A percentile compares a stretch with the other conserved stretches of the same genome.
Conservation (phyloP, 148 eudicot species). For the Fagopyrum esculentum region DNA sequence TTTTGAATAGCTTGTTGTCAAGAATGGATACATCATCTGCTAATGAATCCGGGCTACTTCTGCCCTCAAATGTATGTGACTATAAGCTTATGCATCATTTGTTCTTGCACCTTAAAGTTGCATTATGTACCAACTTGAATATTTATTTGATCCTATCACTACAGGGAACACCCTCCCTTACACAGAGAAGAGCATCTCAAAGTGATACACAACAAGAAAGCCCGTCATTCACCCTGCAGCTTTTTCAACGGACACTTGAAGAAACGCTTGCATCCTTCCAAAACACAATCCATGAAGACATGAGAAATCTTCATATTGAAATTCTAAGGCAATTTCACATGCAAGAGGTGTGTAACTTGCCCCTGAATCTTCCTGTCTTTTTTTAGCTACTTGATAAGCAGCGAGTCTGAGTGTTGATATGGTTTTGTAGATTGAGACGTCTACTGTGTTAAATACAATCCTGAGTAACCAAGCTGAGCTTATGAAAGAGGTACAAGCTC, state of each 20-base stretch:
- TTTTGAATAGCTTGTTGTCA: constrained; percentile 53
- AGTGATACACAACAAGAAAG: constrained; percentile 60
- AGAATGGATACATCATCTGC: constrained; percentile 52
- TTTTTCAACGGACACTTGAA: constrained; percentile 83
- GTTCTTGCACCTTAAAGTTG: too few species aligned
- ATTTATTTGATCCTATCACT: constrained; percentile 2
- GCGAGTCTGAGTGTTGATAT: neutral
- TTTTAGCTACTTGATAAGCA: neutral
- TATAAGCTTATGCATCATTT: neutral
- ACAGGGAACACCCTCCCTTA: constrained; percentile 50
- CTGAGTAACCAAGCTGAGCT: constrained; percentile 71
- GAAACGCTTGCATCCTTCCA: constrained; percentile 93
- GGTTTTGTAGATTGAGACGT: constrained; percentile 54
- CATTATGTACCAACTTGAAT: too few species aligned
- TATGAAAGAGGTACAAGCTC: constrained; percentile 60
- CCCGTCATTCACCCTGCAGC: constrained; percentile 78
- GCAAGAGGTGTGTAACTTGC: constrained; percentile 68
- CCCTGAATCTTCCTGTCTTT: neutral
- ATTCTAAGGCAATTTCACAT: constrained; percentile 83
- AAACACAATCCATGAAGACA: constrained; percentile 83
- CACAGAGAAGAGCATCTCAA: constrained; percentile 41
- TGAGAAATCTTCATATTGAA: constrained; percentile 93
- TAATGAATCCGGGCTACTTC: constrained; percentile 35
- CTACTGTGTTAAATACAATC: constrained; percentile 51
- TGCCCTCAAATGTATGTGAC: constrained; percentile 46